Base-by-base conservation (phyloP, 441 rosid genomes). In the Arabidopsis lyrata region DNA sequence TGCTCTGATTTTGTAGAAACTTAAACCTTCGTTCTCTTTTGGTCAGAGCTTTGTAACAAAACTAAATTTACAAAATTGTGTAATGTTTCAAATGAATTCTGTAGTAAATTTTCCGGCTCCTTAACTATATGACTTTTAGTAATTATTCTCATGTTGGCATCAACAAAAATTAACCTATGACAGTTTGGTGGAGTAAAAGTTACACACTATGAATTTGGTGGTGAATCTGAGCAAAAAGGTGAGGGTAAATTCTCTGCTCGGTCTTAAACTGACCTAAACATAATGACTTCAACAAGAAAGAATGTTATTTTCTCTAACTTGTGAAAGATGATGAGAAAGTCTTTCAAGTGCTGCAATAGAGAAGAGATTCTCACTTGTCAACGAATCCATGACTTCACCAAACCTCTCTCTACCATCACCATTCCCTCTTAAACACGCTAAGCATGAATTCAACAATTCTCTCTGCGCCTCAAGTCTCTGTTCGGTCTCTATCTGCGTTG, bases 31-130 rank as follows among this genome's bases (percentile, higher is more conserved):
- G 5, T 2, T 36, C 16, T 20, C 34, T 41, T 66, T n/a, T 52
- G 55, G 29, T 59, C 15, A 16, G 31, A 20, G 22, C 73, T 59
- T 50, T 50, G 53, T 66, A 31, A 57, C 42, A 73, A 48, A 29
- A 29, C 45, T 10, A 27, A 42, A 58, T 16, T 14, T 42, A 27
- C 66, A 49, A 58, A 47, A 4, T 45, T 56, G 32, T 65, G 47
- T 32, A 53, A 11, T 15, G 29, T 58, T 48, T 65, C 35, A 48
- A 13, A 31, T 16, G 16, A 3, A 3, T 11, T 45, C 2, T 1
- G 1, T 10, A 9, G 10, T 22, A 9, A 5, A 20, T 22, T 22
- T 22, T 14, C 5, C 45, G 6, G 16, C 47, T 12, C 6, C 44
- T 0, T 0, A 58, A 24, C 8, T 41, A 13, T 13, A 4, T 13